Conservation (phyloP, 2,329 filamentous ascomycete genomes). For the Leptodontidium sp. region DNA sequence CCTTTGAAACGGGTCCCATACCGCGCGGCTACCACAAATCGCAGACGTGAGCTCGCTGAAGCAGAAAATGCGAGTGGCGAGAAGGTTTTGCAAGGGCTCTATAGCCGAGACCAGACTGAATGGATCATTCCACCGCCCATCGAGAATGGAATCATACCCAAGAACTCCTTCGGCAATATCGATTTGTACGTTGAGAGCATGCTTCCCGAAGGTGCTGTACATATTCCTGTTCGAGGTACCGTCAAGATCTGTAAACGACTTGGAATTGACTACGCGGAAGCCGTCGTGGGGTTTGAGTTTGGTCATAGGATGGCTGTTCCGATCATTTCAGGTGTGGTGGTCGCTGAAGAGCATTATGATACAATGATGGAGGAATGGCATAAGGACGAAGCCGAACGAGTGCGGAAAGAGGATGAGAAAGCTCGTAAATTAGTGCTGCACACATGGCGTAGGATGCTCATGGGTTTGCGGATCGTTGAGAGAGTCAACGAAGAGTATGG, state of each 20-base stretch:
- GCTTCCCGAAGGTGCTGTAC: slow-evolving; percentile 84
- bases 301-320: slow-evolving; percentile 94
- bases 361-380: slow-evolving; percentile 80
- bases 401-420: slow-evolving; percentile 84
- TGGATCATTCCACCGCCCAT: slow-evolving; percentile 95
- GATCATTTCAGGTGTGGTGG: slow-evolving; percentile 87
- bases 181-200: slow-evolving; percentile 95
- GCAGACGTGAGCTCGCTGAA: slow-evolving; percentile 89
- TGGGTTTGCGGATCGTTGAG: slow-evolving; percentile 83
- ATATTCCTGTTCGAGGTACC: slow-evolving; percentile 81
- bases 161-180: slow-evolving; percentile 95
- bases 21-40: slow-evolving; percentile 86
- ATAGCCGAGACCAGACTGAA: slow-evolving; percentile 84
- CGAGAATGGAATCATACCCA: slow-evolving; percentile 83
- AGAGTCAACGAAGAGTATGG: slow-evolving; percentile 81
- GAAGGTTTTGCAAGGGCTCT: slow-evolving; percentile 88
- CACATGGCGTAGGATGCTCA: slow-evolving; percentile 86
- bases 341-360: slow-evolving; percentile 81
- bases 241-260: slow-evolving; percentile 84
- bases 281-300: slow-evolving; percentile 96
- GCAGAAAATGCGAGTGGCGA: slow-evolving; percentile 77
- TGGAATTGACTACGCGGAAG: slow-evolving; percentile 89
- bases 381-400: slow-evolving; percentile 77
- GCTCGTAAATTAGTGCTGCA: slow-evolving; percentile 75
- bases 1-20: slow-evolving; percentile 90